phyloP scores from a whole-genome alignment of 164 flowering plant genomes.

The Berberis vulgaris region DNA sequence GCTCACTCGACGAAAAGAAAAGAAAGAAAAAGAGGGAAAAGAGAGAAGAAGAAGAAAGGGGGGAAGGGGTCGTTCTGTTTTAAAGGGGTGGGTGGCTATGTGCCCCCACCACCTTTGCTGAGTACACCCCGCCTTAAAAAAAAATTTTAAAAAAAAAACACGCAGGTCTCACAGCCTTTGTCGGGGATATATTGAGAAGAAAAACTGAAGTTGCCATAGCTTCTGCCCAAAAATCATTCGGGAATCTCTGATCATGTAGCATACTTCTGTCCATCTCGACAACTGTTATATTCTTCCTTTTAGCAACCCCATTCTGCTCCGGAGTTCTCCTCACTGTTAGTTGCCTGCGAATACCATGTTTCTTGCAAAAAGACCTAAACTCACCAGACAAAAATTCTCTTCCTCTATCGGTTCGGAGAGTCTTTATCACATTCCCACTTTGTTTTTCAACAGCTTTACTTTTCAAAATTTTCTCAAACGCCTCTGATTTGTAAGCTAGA shows the following conservation, averaged over 20 bases:
- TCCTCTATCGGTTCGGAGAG: not conserved
- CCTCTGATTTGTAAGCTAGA: not conserved
- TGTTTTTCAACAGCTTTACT: not conserved
- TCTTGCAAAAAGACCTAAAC: not conserved
- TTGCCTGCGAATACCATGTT: not conserved
- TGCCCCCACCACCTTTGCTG: no score
- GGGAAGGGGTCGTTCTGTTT: no score
- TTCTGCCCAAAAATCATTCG: not conserved
- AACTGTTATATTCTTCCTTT: slow-evolving; percentile 1
- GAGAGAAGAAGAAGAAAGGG: no score
- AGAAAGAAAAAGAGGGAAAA: no score
- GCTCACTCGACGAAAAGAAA: no score
- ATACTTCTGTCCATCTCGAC: not conserved
- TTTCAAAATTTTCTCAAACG: not conserved
- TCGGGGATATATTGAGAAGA: no score
- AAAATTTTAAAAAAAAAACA: no score
- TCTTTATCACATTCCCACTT: not conserved
- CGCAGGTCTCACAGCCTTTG: no score
- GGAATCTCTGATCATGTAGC: not conserved
- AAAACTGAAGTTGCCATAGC: not conserved
- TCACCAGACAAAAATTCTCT: not conserved
- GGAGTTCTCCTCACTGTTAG: not conserved
- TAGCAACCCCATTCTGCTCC: not conserved
- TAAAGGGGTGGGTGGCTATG: no score
- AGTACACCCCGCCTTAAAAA: no score